phyloP scores from a whole-genome alignment of 2,329 filamentous ascomycete genomes.

The Penicillium rolfsii region DNA sequence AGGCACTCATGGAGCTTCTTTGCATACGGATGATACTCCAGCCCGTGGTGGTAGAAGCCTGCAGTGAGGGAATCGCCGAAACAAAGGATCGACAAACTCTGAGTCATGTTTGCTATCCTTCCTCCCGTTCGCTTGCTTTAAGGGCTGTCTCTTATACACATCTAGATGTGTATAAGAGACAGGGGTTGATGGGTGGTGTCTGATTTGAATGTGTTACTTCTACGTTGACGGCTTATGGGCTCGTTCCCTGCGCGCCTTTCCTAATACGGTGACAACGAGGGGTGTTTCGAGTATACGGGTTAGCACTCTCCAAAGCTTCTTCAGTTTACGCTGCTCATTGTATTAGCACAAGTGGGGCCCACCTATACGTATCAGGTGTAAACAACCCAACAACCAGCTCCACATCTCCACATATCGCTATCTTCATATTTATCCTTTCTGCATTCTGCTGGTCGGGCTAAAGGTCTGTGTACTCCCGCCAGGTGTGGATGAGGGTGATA shows the following conservation, averaged over 20 bases:
- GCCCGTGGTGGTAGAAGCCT: slow-evolving; percentile 55
- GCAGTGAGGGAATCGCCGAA: slow-evolving; percentile 68
- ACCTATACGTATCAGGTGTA: too few species aligned
- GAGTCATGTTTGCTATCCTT: neutral
- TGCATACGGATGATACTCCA: slow-evolving; percentile 58
- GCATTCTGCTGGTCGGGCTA: neutral
- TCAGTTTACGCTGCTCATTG: too few species aligned
- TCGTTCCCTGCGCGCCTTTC: neutral
- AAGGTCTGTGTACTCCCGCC: neutral
- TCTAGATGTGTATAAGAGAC: too few species aligned
- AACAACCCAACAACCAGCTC: neutral
- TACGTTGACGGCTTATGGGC: neutral
- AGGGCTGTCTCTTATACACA: too few species aligned
- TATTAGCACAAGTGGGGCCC: too few species aligned
- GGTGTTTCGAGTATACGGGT: too few species aligned
- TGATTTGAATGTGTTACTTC: neutral
- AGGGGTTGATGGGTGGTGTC: neutral
- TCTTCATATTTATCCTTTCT: neutral
- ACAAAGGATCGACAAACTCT: slow-evolving; percentile 56
- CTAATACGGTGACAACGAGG: neutral
- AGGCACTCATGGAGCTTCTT: slow-evolving; percentile 54
- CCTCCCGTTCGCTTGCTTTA: neutral
- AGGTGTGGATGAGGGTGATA: neutral
- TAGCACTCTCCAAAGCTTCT: neutral
- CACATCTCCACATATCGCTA: neutral